phyloP scores from a whole-genome alignment of 306 rosid species.

The Vachellia pachyceras region DNA sequence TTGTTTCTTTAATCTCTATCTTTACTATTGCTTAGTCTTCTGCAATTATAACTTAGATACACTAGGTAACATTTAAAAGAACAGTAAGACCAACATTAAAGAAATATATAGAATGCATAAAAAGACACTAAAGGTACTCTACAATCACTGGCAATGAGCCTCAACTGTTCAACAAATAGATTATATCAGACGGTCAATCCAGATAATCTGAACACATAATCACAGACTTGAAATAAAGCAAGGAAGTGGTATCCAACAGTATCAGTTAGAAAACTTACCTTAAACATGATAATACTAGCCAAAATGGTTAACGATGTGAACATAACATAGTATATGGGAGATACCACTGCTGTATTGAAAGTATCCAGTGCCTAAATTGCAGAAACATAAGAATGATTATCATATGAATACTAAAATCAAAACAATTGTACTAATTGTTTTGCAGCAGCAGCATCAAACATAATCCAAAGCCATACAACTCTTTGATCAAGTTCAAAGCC shows the following conservation, averaged over 20 bases:
- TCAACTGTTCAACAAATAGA: conserved; percentile 12
- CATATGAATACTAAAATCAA: conserved; percentile 19
- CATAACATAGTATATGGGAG: conserved; percentile 97
- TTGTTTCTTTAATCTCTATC: not conserved
- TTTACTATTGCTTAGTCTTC: not conserved
- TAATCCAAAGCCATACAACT: conserved; percentile 5
- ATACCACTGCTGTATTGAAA: conserved; percentile 98
- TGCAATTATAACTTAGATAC: not conserved
- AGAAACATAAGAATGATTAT: conserved; percentile 33
- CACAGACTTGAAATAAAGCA: conserved; percentile 10
- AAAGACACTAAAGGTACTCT: conserved; percentile 16
- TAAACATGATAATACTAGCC: conserved; percentile 98
- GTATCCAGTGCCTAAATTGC: conserved; percentile 93
- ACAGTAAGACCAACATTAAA: not conserved
- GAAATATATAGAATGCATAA: not conserved
- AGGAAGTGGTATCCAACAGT: conserved; percentile 3
- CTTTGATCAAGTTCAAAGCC: conserved; percentile 25
- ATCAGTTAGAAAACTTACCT: conserved; percentile 57
- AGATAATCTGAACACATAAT: conserved; percentile 5
- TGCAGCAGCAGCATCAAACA: conserved; percentile 15
- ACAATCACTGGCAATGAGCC: conserved; percentile 16
- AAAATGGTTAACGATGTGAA: conserved; percentile 96
- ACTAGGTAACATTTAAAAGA: not conserved
- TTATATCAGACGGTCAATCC: conserved; percentile 21
- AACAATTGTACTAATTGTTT: conserved; percentile 12